These are phyloP conservation scores for Lepraria neglecta DNA, from an alignment of 495 filamentous ascomycete species.

Conservation along the genomic window DNA sequence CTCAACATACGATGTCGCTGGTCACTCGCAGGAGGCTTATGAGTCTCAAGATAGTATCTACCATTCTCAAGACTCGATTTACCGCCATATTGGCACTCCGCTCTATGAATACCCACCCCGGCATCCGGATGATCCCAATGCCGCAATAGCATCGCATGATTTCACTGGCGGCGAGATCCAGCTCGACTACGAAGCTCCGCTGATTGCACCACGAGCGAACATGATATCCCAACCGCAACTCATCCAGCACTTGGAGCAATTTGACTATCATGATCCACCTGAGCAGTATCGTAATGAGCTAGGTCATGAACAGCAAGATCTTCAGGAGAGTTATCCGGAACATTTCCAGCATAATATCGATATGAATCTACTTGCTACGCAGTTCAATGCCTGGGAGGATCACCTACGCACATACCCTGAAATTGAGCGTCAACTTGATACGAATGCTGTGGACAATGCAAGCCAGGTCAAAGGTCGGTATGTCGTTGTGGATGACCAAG, in stretches of 20 bases:
- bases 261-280: slow-evolving; percentile 2
- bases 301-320: not conserved
- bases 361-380: slow-evolving; percentile 6
- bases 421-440: not conserved
- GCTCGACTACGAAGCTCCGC: slow-evolving; percentile 10
- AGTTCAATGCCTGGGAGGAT: slow-evolving; percentile 11
- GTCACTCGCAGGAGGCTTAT: slow-evolving; percentile 11
- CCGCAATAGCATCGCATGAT: slow-evolving; percentile 6
- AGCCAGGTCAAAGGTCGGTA: not conserved
- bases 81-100: not conserved
- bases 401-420: slow-evolving; percentile 3
- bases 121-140: not conserved
- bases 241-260: slow-evolving; percentile 15
- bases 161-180: slow-evolving; percentile 20
- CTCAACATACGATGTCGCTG: slow-evolving; percentile 7
- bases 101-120: slow-evolving; percentile 13
- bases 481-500: not conserved
- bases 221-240: slow-evolving; percentile 18
- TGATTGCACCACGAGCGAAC: slow-evolving; percentile 15
- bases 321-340: not conserved
- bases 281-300: not conserved
- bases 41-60: slow-evolving; percentile 6
- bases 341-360: not conserved
- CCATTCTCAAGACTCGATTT: slow-evolving; percentile 13
- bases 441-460: not conserved